phyloP scores from a whole-genome alignment of 2,329 filamentous ascomycete species.

The Diaporthe amygdali region DNA sequence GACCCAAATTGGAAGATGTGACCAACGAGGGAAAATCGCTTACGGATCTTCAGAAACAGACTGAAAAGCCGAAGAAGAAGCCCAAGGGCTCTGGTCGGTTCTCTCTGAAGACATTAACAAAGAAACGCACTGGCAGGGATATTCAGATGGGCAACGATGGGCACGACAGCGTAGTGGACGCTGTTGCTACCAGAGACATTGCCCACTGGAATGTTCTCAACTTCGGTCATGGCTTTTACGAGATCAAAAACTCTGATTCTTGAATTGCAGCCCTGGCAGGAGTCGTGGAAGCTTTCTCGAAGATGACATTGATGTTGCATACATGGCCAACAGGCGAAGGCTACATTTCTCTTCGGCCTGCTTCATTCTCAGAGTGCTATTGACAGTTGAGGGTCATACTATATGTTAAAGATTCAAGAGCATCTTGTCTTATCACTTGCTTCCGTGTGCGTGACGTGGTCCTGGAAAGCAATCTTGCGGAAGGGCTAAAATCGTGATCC shows the following conservation, averaged over 20 bases:
- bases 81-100: constrained; percentile 11
- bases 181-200: constrained; percentile 12
- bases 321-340: not conserved
- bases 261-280: not conserved
- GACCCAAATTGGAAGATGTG: too few species aligned
- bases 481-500: too few species aligned
- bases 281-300: too few species aligned
- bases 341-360: not conserved
- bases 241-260: not conserved
- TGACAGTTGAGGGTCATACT: too few species aligned
- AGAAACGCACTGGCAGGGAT: not conserved
- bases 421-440: too few species aligned
- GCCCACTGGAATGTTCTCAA: constrained; percentile 15
- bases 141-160: constrained; percentile 8
- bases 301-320: not conserved
- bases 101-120: constrained; percentile 7
- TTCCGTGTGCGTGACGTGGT: too few species aligned
- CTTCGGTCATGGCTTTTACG: not conserved
- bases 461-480: too few species aligned
- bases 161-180: constrained; percentile 17
- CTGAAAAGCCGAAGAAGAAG: not conserved
- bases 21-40: not conserved
- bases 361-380: not conserved
- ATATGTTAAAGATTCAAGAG: not conserved
- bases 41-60: not conserved